Evolutionary conservation across 441 rosid genomes (phyloP).

Genomic region (Daphne laureola): DNA sequence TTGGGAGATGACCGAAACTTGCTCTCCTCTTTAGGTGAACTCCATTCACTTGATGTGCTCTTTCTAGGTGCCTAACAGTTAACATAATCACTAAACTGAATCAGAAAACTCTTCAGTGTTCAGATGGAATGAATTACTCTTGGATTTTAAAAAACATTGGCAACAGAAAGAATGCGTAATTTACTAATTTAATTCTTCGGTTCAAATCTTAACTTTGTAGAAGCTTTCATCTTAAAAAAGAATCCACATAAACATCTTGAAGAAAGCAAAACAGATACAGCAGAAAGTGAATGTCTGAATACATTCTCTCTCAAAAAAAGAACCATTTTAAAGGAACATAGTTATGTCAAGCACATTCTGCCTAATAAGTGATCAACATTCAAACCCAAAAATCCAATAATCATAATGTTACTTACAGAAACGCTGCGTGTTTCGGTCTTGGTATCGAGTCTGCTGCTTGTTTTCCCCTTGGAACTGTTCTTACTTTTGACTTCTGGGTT

Average conservation of each 20-base stretch:
- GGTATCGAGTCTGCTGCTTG: constrained; percentile 32
- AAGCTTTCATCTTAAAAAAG: too few species aligned
- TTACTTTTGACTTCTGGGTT: constrained; percentile 55
- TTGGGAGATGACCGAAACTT: constrained; percentile 36
- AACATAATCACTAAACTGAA: too few species aligned
- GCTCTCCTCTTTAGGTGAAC: constrained; percentile 49
- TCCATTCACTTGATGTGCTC: constrained; percentile 62
- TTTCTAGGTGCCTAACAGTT: constrained; percentile 60
- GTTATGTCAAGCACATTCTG: too few species aligned
- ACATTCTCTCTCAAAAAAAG: too few species aligned
- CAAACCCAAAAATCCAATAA: neutral
- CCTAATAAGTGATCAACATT: too few species aligned
- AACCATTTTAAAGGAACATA: neutral
- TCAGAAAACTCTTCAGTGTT: too few species aligned
- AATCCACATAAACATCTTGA: too few species aligned
- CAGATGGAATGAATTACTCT: neutral
- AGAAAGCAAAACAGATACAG: too few species aligned
- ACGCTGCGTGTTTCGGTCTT: constrained; percentile 47
- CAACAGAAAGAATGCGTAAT: too few species aligned
- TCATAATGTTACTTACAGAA: constrained; percentile 51
- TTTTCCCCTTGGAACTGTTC: constrained; percentile 40
- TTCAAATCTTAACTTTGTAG: neutral
- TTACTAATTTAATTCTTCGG: neutral
- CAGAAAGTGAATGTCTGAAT: too few species aligned
- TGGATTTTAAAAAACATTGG: constrained; percentile 2